phyloP scores from a whole-genome alignment of 345 rosid species.

The Alliaria petiolata region DNA sequence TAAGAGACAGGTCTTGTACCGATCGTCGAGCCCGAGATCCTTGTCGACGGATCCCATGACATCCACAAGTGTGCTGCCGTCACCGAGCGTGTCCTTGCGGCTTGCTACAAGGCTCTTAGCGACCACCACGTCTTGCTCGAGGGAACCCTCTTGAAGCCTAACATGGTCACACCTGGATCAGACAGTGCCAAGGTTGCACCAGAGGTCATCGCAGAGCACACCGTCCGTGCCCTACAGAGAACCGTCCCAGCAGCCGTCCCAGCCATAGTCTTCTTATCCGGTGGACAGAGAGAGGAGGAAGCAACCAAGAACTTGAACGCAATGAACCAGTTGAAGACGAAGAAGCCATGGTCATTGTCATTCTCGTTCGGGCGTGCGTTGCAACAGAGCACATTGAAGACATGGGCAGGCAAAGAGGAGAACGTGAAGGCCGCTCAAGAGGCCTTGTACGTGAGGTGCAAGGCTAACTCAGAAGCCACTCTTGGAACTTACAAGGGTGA shows the following conservation, averaged over 20 bases:
- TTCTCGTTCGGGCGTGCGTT: slow-evolving; percentile 97
- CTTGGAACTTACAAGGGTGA: slow-evolving; percentile 87
- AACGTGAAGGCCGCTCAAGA: slow-evolving; percentile 65
- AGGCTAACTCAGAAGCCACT: slow-evolving; percentile 94
- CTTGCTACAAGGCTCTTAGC: slow-evolving; percentile 95
- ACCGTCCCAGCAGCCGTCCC: slow-evolving; percentile 95
- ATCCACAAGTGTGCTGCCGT: slow-evolving; percentile 83
- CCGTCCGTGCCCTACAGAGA: slow-evolving; percentile 79
- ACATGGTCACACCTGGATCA: slow-evolving; percentile 99
- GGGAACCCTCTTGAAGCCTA: slow-evolving; percentile 92
- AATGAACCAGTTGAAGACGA: slow-evolving; percentile 79
- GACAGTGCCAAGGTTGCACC: slow-evolving; percentile 75
- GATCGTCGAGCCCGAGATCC: slow-evolving; percentile 93
- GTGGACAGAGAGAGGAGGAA: slow-evolving; percentile 95
- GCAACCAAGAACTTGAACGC: slow-evolving; percentile 90
- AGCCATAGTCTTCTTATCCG: slow-evolving; percentile 79
- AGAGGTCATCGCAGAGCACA: slow-evolving; percentile 80
- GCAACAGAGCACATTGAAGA: slow-evolving; percentile 94
- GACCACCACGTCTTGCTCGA: slow-evolving; percentile 93
- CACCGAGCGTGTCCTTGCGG: slow-evolving; percentile 83
- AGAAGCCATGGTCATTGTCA: slow-evolving; percentile 96
- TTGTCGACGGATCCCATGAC: slow-evolving; percentile 89
- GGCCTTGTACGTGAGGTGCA: slow-evolving; percentile 66
- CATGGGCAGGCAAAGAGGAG: slow-evolving; percentile 86
- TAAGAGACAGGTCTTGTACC: slow-evolving; percentile 97